Percentiles rank a stretch among this genome's conserved stretches.
Conservation (phyloP, 805 yeast species). For the Candida morakotiae region DNA sequence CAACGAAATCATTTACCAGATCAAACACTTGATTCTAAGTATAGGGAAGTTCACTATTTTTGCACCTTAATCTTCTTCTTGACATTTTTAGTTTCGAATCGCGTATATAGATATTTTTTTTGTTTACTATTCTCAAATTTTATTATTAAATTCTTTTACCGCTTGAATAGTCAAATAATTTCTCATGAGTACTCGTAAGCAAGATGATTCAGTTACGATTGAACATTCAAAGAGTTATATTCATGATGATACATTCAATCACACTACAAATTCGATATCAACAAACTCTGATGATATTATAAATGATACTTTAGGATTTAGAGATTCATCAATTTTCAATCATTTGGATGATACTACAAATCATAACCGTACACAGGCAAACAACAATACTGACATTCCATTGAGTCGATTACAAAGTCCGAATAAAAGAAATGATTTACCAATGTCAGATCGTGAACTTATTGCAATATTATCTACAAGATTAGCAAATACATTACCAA, state of each 20-base stretch:
- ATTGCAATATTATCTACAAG: background rate
- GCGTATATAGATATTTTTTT: too few species aligned
- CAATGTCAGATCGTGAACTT: background rate
- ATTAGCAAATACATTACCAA: background rate
- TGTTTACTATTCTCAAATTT: background rate
- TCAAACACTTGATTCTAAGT: too few species aligned
- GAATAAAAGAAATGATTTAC: background rate
- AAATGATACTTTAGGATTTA: background rate
- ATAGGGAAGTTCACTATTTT: too few species aligned
- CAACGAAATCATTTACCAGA: too few species aligned
- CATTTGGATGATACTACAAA: background rate
- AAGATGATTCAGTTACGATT: background rate
- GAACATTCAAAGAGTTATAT: constrained; percentile 2
- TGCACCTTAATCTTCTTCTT: too few species aligned
- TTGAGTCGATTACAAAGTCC: background rate
- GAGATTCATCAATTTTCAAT: background rate
- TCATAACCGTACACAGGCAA: background rate
- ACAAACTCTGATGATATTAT: background rate
- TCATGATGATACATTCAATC: background rate
- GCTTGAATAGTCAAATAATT: background rate
- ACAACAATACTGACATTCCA: background rate
- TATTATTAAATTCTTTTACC: background rate
- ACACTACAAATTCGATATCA: background rate
- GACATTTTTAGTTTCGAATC: too few species aligned
- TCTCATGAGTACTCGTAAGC: too few species aligned